Base-by-base conservation (phyloP, 257 asterid species). In the Eustoma russellianum region DNA sequence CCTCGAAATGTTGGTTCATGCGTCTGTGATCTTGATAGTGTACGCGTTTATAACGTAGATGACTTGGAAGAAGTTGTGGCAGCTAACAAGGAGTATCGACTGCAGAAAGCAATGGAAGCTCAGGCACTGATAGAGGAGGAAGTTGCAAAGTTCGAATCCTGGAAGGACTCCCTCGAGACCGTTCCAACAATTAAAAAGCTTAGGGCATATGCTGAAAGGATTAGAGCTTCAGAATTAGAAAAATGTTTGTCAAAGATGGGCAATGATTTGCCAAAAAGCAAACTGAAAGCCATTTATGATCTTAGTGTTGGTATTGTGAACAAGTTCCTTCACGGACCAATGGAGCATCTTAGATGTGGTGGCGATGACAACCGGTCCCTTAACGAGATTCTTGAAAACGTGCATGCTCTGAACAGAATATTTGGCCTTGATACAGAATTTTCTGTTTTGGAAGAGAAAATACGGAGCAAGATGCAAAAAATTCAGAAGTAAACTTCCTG, bases 1-100 rank as follows among this genome's bases (percentile, higher is more conserved):
- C 98, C 98, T 17, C 66, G 98, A 24, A 91, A 91, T 17, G 98
- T 91, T 72, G 98, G 70, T 7, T 46, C 94, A 14, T 74, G 77
- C 12, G 88, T 87, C 3, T 66, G 83, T 1, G 94, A 82, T 33
- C 70, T 91, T 16, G 79, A 80, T 53, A 68, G 57, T 19, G 79
- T 75, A 41, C 57, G 48, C 9, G 84, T 84, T 17, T 87, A 82
- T 78, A 91, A 91, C 19, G 98, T 91, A 17, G 98, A 91, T 46
- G 93, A 84, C 72, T 76, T 91, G 68, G 65, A 91, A 70, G 94
- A 87, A 77, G 96, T 87, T 28, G 98, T 91, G 80, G 95, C 80
- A 34, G 83, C 88, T 45, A 87, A 85, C 75, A 82, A 79, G 68
- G 95, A 77, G 66, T 95, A 84, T 49, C 67, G 95, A 49, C 46